phyloP scores from a whole-genome alignment of 2,329 filamentous ascomycete species.

The Aspergillus fumigatiaffinis region DNA sequence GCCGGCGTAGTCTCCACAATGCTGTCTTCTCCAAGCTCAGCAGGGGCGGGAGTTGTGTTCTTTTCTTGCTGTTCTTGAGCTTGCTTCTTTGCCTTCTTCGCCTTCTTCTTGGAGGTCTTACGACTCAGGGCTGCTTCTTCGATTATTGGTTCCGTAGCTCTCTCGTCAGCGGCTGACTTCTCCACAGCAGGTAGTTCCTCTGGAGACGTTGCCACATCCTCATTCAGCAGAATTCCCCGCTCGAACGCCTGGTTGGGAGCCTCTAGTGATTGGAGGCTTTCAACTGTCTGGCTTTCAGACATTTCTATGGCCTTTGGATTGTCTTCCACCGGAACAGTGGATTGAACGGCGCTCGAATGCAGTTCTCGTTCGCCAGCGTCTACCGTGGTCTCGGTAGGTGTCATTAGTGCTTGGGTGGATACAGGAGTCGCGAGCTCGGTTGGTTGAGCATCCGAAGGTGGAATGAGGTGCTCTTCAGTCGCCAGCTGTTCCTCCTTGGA shows the following conservation, averaged over 20 bases:
- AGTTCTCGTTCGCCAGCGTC: background rate
- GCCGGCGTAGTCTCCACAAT: background rate
- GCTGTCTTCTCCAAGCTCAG: background rate
- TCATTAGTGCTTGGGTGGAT: background rate
- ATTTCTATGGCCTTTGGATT: background rate
- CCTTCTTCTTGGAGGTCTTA: conserved; percentile 19
- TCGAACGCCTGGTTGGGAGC: background rate
- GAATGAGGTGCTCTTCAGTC: background rate
- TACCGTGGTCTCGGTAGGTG: background rate
- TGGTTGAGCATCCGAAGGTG: background rate
- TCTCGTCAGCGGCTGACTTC: background rate
- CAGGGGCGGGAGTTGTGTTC: background rate
- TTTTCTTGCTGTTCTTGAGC: conserved; percentile 6
- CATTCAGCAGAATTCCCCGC: background rate
- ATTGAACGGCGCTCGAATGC: background rate
- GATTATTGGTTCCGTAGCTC: conserved; percentile 2
- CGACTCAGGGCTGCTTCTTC: conserved; percentile 3
- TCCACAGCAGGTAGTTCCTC: background rate
- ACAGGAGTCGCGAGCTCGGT: background rate
- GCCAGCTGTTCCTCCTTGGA: background rate
- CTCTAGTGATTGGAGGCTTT: background rate
- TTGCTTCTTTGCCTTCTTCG: conserved; percentile 20
- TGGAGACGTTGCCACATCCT: background rate
- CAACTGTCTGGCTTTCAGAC: background rate
- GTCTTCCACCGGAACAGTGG: background rate